Conservation (phyloP, 1,284 basidiomycete species). For the Ceratorhiza oryzae-sativae region DNA sequence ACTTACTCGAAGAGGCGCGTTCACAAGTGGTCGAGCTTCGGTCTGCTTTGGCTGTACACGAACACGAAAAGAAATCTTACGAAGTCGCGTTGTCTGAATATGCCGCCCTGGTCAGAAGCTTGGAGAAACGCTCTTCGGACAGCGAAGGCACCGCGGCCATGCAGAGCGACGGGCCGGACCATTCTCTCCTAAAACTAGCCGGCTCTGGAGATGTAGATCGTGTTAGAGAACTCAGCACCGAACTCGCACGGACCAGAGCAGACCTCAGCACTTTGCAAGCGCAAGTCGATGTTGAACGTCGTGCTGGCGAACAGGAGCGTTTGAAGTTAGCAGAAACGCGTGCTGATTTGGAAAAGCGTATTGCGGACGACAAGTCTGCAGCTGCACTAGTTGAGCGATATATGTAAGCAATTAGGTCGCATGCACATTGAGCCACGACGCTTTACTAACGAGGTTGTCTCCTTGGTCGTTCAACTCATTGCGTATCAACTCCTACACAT, state of each 20-base stretch:
- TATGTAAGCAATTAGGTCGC: conserved; percentile 62
- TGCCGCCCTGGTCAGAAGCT: conserved; percentile 67
- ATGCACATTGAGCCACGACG: not conserved
- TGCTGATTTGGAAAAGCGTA: conserved; percentile 65
- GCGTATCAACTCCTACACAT: conserved; percentile 23
- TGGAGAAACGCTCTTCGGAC: conserved; percentile 57
- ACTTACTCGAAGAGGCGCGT: conserved; percentile 60
- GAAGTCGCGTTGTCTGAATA: conserved; percentile 72
- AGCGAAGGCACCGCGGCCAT: conserved; percentile 1
- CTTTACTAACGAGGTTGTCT: conserved; percentile 1
- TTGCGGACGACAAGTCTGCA: conserved; percentile 77
- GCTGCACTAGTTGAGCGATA: conserved; percentile 87
- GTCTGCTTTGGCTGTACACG: conserved; percentile 55
- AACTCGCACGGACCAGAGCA: conserved; percentile 57
- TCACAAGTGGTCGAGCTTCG: conserved; percentile 58
- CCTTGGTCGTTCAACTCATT: not conserved
- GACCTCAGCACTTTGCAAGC: conserved; percentile 57
- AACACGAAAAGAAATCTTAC: conserved; percentile 66
- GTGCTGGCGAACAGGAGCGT: conserved; percentile 55
- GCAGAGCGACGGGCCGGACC: not conserved
- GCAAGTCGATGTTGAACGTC: conserved; percentile 59
- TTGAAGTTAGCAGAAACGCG: conserved; percentile 57
- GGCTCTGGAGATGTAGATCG: conserved; percentile 58
- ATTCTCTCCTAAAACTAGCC: conserved; percentile 51
- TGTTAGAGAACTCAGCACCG: conserved; percentile 59